phyloP scores from a whole-genome alignment of 257 asterid genomes.

The Primulina tabacum region DNA sequence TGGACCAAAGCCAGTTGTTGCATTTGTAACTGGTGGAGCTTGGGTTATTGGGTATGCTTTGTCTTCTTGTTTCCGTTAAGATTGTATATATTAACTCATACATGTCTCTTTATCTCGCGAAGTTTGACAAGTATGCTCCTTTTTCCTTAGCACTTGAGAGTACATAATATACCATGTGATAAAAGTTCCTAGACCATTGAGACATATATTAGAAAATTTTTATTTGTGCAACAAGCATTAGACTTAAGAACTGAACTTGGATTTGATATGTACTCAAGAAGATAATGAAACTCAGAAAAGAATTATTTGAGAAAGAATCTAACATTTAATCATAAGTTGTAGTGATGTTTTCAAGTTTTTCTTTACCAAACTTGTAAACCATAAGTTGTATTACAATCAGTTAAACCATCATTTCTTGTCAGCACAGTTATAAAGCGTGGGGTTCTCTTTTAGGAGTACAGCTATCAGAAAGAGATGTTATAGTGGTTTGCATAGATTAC shows the following conservation, averaged over 20 bases:
- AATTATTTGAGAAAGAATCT: neutral
- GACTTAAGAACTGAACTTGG: constrained; percentile 7
- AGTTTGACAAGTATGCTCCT: neutral
- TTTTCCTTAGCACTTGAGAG: neutral
- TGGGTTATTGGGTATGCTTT: constrained; percentile 86
- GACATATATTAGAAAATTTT: neutral
- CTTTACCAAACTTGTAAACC: constrained; percentile 1
- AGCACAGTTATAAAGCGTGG: constrained; percentile 95
- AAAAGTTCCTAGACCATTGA: neutral
- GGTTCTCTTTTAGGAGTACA: constrained; percentile 94
- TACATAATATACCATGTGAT: neutral
- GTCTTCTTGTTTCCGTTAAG: constrained; percentile 14
- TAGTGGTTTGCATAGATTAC: constrained; percentile 99
- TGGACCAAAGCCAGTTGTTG: constrained; percentile 91
- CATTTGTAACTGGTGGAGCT: constrained; percentile 98
- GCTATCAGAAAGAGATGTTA: constrained; percentile 85
- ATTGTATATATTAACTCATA: neutral
- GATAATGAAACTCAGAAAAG: neutral
- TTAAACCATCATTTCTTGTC: constrained; percentile 20
- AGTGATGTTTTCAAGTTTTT: neutral
- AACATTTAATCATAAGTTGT: neutral
- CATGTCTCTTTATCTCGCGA: neutral
- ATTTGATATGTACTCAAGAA: neutral
- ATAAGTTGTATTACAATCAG: constrained; percentile 9
- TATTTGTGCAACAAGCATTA: neutral